These are phyloP conservation scores for Zychaea mexicana DNA, from an alignment of 371 early-diverging fungal species.

Conservation along the genomic window DNA sequence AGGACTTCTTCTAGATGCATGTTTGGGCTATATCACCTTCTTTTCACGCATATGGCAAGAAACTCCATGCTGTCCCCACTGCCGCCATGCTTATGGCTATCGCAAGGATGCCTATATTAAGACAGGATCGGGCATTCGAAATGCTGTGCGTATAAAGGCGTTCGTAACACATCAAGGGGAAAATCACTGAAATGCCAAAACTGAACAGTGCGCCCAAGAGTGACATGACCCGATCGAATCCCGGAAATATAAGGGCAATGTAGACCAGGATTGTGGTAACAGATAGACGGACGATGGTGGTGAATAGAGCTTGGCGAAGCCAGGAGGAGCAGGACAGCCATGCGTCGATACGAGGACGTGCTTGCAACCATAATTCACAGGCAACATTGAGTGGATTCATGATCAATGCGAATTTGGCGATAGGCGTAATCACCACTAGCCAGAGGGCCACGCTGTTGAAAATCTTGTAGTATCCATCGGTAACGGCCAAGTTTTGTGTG, in stretches of 20 bases:
- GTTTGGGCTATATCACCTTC: neutral
- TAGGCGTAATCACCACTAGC: conserved; percentile 30
- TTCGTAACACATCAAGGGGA: conserved; percentile 57
- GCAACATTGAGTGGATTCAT: conserved; percentile 58
- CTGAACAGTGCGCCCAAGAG: conserved; percentile 36
- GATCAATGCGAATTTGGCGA: conserved; percentile 49
- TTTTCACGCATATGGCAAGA: conserved; percentile 4
- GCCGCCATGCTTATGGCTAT: conserved; percentile 31
- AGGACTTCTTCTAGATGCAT: neutral
- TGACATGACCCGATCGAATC: conserved; percentile 65
- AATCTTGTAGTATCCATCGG: conserved; percentile 30
- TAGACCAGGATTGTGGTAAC: conserved; percentile 24
- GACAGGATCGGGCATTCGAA: conserved; percentile 13
- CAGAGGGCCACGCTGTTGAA: conserved; percentile 24
- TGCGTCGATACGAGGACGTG: conserved; percentile 10
- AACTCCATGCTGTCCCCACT: conserved; percentile 39
- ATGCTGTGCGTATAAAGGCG: conserved; percentile 35
- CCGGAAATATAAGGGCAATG: conserved; percentile 59
- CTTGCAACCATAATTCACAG: conserved; percentile 38
- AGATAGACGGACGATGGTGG: conserved; percentile 14
- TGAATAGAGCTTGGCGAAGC: conserved; percentile 10
- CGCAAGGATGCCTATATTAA: conserved; percentile 24
- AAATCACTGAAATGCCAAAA: conserved; percentile 57
- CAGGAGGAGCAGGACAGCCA: conserved; percentile 13
- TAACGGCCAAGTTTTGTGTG: conserved; percentile 59